Percentiles rank a stretch among this genome's conserved stretches.
Conservation (phyloP, 2,329 filamentous ascomycete genomes). For the Diaporthe nobilis region DNA sequence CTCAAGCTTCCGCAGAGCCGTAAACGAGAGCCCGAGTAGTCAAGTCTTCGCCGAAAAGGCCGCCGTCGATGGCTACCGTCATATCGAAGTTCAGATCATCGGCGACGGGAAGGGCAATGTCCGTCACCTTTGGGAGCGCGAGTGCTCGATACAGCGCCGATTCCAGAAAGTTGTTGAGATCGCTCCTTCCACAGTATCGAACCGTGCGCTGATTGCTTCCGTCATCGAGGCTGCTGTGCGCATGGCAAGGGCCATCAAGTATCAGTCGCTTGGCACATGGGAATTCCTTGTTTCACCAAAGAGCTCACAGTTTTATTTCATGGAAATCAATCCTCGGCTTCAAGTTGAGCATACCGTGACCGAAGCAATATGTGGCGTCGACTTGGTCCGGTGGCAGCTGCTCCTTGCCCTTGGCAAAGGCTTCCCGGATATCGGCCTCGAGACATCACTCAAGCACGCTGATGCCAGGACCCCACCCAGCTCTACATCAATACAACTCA, state of each 20-base stretch:
- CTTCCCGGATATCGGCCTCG: slow-evolving; percentile 56
- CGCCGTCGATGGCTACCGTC: slow-evolving; percentile 71
- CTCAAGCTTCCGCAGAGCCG: slow-evolving; percentile 62
- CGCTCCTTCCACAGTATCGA: slow-evolving; percentile 64
- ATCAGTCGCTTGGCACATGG: slow-evolving; percentile 73
- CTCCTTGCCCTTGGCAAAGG: slow-evolving; percentile 65
- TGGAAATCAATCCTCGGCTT: slow-evolving; percentile 72
- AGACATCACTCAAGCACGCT: slow-evolving; percentile 51
- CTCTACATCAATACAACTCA: slow-evolving; percentile 65
- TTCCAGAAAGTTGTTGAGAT: slow-evolving; percentile 75
- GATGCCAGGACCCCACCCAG: slow-evolving; percentile 44
- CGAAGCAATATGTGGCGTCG: slow-evolving; percentile 66
- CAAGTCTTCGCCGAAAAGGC: slow-evolving; percentile 73
- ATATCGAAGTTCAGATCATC: slow-evolving; percentile 73
- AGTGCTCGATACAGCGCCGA: slow-evolving; percentile 71
- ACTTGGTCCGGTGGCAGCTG: slow-evolving; percentile 69
- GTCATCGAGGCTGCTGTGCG: slow-evolving; percentile 35
- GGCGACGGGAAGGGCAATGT: slow-evolving; percentile 68
- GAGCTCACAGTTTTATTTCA: slow-evolving; percentile 66
- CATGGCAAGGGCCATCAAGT: slow-evolving; percentile 60
- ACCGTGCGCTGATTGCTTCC: slow-evolving; percentile 58
- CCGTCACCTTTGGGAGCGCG: slow-evolving; percentile 71
- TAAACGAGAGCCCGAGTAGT: slow-evolving; percentile 70
- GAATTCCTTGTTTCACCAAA: slow-evolving; percentile 72
- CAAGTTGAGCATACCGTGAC: slow-evolving; percentile 76